These are phyloP conservation scores for Trichoderma breve DNA, from an alignment of 2,329 filamentous ascomycete species.

Conservation along the genomic window DNA sequence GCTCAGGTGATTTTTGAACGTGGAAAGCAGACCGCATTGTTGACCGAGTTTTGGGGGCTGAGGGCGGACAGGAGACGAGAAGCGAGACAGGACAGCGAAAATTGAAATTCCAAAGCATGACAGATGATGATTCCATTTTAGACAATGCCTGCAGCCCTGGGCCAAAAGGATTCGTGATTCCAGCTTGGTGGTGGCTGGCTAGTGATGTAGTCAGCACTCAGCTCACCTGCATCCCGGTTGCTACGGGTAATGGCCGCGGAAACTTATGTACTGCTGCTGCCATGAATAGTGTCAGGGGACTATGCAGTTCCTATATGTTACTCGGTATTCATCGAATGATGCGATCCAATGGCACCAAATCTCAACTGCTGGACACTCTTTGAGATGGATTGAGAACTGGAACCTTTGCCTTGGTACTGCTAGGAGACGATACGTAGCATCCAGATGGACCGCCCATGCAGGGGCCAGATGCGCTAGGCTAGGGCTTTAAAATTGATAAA, in stretches of 20 bases:
- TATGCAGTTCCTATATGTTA: not conserved
- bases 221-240: not conserved
- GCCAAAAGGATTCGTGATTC: not conserved
- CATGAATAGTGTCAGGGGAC: not conserved
- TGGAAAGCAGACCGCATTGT: not conserved
- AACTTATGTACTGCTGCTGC: not conserved
- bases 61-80: not conserved
- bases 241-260: not conserved
- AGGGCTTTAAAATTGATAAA: constrained; percentile 15
- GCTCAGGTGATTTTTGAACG: not conserved
- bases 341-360: not conserved
- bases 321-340: not conserved
- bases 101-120: not conserved
- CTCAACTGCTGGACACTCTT: not conserved
- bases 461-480: constrained; percentile 12
- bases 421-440: not conserved
- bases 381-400: not conserved
- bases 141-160: not conserved
- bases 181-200: not conserved
- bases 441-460: not conserved
- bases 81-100: not conserved
- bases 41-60: not conserved
- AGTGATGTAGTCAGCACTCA: not conserved
- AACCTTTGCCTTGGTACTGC: not conserved
- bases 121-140: not conserved